phyloP scores from a whole-genome alignment of 768 basidiomycete species.

The Nevesoporus exiguus region DNA sequence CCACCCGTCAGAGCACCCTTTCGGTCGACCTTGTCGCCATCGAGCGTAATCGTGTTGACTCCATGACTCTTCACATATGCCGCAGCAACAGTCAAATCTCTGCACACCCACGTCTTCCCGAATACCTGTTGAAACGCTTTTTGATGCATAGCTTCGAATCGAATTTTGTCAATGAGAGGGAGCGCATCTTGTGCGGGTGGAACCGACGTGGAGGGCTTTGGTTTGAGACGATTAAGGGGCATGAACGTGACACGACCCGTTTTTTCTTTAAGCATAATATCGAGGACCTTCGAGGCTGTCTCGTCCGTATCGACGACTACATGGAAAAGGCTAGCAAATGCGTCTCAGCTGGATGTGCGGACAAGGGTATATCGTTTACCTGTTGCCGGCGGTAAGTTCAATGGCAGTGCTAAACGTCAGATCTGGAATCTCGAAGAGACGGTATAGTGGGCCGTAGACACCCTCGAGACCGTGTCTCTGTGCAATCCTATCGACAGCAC shows the following conservation, averaged over 20 bases:
- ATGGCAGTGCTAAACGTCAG: slow-evolving; percentile 87
- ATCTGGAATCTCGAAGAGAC: slow-evolving; percentile 88
- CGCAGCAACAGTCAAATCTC: slow-evolving; percentile 87
- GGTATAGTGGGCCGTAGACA: slow-evolving; percentile 92
- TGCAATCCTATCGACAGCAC: slow-evolving; percentile 81
- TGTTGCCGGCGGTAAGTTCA: slow-evolving; percentile 94
- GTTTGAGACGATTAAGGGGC: slow-evolving; percentile 92
- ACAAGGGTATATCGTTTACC: slow-evolving; percentile 42
- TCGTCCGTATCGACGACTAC: slow-evolving; percentile 97
- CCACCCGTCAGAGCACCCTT: slow-evolving; percentile 96
- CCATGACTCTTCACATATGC: slow-evolving; percentile 93
- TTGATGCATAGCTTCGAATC: slow-evolving; percentile 62
- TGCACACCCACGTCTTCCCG: slow-evolving; percentile 94
- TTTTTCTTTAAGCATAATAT: slow-evolving; percentile 90
- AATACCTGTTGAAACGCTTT: slow-evolving; percentile 97
- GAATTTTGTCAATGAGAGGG: slow-evolving; percentile 79
- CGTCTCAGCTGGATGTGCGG: slow-evolving; percentile 4
- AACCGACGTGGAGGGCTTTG: slow-evolving; percentile 54
- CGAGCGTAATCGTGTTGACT: slow-evolving; percentile 95
- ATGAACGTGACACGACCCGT: slow-evolving; percentile 96
- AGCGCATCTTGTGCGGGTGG: slow-evolving; percentile 74
- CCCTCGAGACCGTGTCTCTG: slow-evolving; percentile 72
- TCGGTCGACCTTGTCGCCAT: slow-evolving; percentile 96
- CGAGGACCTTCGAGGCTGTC: slow-evolving; percentile 87
- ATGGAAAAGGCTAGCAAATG: slow-evolving; percentile 69